These are phyloP conservation scores for Wakefieldia striispora DNA, from an alignment of 768 basidiomycete species.

Conservation along the genomic window DNA sequence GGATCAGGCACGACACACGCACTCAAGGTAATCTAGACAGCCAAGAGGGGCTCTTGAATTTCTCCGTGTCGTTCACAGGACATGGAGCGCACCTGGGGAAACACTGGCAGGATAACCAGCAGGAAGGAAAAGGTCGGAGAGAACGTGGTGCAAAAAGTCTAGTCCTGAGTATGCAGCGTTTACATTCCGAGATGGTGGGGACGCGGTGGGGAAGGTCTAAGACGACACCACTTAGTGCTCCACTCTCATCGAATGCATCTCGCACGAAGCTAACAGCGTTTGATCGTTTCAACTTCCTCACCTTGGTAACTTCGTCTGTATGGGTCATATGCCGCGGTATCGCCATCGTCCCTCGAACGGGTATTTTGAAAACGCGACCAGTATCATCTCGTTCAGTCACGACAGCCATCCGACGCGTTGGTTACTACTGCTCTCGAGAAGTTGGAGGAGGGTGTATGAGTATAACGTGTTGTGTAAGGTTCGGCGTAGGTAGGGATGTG, in stretches of 20 bases:
- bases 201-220: slow-evolving; percentile 3
- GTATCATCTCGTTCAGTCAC: slow-evolving; percentile 23
- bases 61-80: background rate
- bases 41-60: background rate
- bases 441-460: no score
- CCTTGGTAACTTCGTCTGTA: slow-evolving; percentile 9
- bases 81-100: slow-evolving; percentile 46
- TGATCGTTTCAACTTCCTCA: slow-evolving; percentile 5
- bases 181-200: background rate
- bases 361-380: slow-evolving; percentile 17
- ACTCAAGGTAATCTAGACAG: slow-evolving; percentile 54
- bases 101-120: slow-evolving; percentile 61
- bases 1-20: slow-evolving; percentile 23
- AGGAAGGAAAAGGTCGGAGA: slow-evolving; percentile 50
- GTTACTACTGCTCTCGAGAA: no score
- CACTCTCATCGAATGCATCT: background rate
- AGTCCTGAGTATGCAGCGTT: background rate
- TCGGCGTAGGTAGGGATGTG: no score
- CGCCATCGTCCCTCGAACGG: slow-evolving; percentile 4
- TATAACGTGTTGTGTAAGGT: no score
- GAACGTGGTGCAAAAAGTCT: slow-evolving; percentile 12
- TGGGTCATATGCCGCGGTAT: background rate
- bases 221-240: slow-evolving; percentile 2
- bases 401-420: slow-evolving; percentile 1
- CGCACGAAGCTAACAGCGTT: background rate